These are phyloP conservation scores for Pichia nanzhaoensis DNA, from an alignment of 805 yeast genomes.

Conservation along the genomic window DNA sequence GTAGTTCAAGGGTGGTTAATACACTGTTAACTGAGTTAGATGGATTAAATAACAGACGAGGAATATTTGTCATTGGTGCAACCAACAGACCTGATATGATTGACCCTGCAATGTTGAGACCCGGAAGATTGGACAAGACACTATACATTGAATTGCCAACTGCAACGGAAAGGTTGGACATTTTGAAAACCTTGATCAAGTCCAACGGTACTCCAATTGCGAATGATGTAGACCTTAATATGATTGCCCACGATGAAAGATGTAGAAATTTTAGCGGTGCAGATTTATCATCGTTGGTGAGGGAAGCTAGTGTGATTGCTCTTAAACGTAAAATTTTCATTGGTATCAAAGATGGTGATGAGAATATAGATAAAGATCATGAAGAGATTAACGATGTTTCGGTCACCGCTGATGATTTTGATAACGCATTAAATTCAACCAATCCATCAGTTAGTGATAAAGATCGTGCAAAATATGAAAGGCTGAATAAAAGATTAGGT, in stretches of 20 bases:
- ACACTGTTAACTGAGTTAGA: slow-evolving; percentile 91
- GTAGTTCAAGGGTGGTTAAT: slow-evolving; percentile 89
- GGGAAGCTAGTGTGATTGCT: slow-evolving; percentile 92
- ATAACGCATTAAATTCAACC: slow-evolving; percentile 61
- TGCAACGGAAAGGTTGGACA: slow-evolving; percentile 71
- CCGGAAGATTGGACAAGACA: slow-evolving; percentile 92
- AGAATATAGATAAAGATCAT: slow-evolving; percentile 24
- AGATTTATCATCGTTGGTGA: slow-evolving; percentile 81
- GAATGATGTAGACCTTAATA: slow-evolving; percentile 48
- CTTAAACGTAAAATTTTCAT: slow-evolving; percentile 66
- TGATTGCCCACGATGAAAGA: slow-evolving; percentile 66
- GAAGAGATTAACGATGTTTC: slow-evolving; percentile 28
- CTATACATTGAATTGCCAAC: slow-evolving; percentile 85
- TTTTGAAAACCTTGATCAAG: slow-evolving; percentile 66
- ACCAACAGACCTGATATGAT: slow-evolving; percentile 98
- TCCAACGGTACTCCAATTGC: slow-evolving; percentile 73
- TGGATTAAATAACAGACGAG: slow-evolving; percentile 87
- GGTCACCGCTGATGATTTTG: slow-evolving; percentile 65
- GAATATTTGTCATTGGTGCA: slow-evolving; percentile 93
- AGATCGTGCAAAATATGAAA: slow-evolving; percentile 73
- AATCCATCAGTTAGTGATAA: slow-evolving; percentile 87
- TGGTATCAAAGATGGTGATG: slow-evolving; percentile 42
- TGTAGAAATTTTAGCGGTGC: slow-evolving; percentile 95
- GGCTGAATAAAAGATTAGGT: slow-evolving; percentile 65
- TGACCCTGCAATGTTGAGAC: slow-evolving; percentile 96